Evolutionary conservation across 345 rosid genomes (phyloP), one percentile per base, ranked within the genome.

Genomic region (Moringa oleifera): DNA sequence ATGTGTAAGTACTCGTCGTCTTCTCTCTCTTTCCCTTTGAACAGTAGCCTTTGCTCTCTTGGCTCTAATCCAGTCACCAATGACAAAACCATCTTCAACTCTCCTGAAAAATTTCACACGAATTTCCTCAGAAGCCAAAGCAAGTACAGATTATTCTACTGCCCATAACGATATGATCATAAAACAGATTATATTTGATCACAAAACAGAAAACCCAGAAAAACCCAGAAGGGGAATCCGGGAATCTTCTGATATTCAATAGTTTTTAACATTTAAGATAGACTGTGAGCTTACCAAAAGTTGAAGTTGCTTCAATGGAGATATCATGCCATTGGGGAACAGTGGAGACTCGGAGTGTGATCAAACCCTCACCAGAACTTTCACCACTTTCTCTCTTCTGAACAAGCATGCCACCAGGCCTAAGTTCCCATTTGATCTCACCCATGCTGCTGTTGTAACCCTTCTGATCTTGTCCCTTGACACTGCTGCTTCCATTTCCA

Each of bases 341-440:
- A 55, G 87, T 82, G 7, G 96, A 86, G 75, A 90, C 86, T 73
- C 86, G 88, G 9, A 88, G 33, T 13, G 81, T 73, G 73, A 90
- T 85, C 71, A 78, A n/a, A n/a, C n/a, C 25, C 68, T 82, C 87
- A 20, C 66, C 82, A 51, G 20, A 60, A 55, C 74, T 57, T 25
- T 71, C 79, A 53, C 69, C 68, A 53, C 73, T 54, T 10, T 74
- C 67, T 61, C 96, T 82, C 76, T 82, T 89, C 37, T 91, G 98
- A 70, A 91, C 98, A 46, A 91, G 89, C 98, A 91, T 85, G 15
- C 95, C 98, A 50, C 96, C 98, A 25, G 95, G 95, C 68, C 92
- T 74, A 24, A 87, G 79, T 55, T 91, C 96, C 95, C 98, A 91
- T 72, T 87, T 85, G 73, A 85, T 82, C 60, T 89, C 96, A 31